phyloP scores from a whole-genome alignment of 805 yeast species.

The Saccharomycopsis sp. region DNA sequence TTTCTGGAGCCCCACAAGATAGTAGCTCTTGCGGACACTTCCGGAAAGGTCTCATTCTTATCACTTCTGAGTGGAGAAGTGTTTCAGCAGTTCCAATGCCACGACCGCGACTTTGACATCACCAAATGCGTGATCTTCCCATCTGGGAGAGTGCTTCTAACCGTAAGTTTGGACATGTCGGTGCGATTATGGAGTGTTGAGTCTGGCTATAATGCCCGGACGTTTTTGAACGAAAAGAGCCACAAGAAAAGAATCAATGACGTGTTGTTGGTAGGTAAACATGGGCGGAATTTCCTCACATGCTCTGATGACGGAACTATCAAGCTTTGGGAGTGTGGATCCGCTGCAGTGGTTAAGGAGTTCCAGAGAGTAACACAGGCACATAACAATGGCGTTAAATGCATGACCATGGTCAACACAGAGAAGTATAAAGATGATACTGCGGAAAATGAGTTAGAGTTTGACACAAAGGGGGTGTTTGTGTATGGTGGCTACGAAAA shows the following conservation, averaged over 20 bases:
- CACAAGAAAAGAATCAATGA: conserved; percentile 46
- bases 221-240: conserved; percentile 32
- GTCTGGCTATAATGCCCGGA: conserved; percentile 43
- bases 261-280: conserved; percentile 41
- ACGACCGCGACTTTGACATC: conserved; percentile 30
- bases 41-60: conserved; percentile 3
- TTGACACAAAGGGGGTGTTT: conserved; percentile 41
- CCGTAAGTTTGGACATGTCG: conserved; percentile 52
- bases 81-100: conserved; percentile 5
- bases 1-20: neutral
- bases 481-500: conserved; percentile 37
- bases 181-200: conserved; percentile 54
- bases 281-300: conserved; percentile 62
- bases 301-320: conserved; percentile 50
- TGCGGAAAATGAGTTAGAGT: conserved; percentile 37
- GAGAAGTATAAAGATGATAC: conserved; percentile 19
- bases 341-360: conserved; percentile 39
- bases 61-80: neutral
- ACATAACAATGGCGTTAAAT: conserved; percentile 31
- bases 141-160: conserved; percentile 52
- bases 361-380: conserved; percentile 31
- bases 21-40: conserved; percentile 1
- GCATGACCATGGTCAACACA: conserved; percentile 20
- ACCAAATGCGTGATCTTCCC: conserved; percentile 48
- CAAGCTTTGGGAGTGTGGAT: conserved; percentile 64